Percentiles rank a stretch among this genome's conserved stretches.
phyloP scores from a whole-genome alignment of 164 flowering plant genomes.

The Nymphaea thermarum region DNA sequence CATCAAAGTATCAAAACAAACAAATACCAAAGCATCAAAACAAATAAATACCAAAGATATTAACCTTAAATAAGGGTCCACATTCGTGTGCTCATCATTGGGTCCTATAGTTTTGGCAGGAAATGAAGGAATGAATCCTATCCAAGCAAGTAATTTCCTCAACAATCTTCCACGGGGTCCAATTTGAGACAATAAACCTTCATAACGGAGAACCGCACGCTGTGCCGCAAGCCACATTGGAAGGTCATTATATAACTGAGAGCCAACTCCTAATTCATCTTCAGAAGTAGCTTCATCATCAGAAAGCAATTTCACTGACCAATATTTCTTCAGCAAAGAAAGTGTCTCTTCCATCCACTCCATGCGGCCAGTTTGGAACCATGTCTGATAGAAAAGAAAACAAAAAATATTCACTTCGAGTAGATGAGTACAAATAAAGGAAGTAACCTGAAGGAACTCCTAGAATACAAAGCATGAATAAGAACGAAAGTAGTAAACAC shows the following conservation, averaged over 20 bases:
- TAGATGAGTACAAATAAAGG: neutral
- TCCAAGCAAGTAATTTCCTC: constrained; percentile 57
- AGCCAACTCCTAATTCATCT: constrained; percentile 20
- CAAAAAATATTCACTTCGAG: neutral
- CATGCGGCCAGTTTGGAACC: neutral
- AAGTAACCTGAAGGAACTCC: neutral
- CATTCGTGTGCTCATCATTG: constrained; percentile 17
- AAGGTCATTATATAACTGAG: constrained; percentile 36
- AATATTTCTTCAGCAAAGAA: constrained; percentile 43
- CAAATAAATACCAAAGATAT: neutral
- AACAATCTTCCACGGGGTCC: constrained; percentile 88
- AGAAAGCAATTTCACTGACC: constrained; percentile 21
- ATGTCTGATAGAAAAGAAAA: neutral
- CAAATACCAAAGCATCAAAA: neutral
- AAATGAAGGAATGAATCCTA: constrained; percentile 48
- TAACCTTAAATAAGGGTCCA: constrained; percentile 61
- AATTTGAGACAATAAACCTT: constrained; percentile 60
- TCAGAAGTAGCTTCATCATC: constrained; percentile 20
- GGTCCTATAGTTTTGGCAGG: constrained; percentile 37
- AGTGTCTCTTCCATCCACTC: constrained; percentile 30
- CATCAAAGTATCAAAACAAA: too few species aligned
- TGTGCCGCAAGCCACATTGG: constrained; percentile 95
- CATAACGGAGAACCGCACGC: constrained; percentile 76
- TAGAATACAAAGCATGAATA: neutral
- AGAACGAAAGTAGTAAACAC: too few species aligned